phyloP scores from a whole-genome alignment of 805 yeast species.

The Candida oleophila region DNA sequence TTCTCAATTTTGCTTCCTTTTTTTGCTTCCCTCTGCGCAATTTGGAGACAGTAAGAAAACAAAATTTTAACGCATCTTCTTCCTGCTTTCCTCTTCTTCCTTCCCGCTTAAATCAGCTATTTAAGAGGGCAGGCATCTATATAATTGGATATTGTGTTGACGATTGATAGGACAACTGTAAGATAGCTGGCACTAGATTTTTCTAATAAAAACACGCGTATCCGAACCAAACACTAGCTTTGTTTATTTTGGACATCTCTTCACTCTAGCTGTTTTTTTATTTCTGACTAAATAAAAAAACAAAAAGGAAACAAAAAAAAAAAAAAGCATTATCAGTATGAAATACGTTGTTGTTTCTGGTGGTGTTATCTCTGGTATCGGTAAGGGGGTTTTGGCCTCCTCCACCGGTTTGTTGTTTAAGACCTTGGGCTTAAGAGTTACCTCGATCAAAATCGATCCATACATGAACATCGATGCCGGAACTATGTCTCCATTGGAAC shows the following conservation, averaged over 20 bases:
- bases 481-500: constrained; percentile 98
- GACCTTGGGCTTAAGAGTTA: constrained; percentile 90
- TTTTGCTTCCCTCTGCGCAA: constrained; percentile 8
- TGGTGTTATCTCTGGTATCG: constrained; percentile 99
- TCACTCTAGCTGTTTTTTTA: neutral
- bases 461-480: constrained; percentile 99
- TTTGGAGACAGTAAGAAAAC: constrained; percentile 8
- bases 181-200: constrained; percentile 5
- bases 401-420: constrained; percentile 94
- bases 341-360: constrained; percentile 99
- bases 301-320: neutral
- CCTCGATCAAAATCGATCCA: constrained; percentile 98
- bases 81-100: constrained; percentile 22
- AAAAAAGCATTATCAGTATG: constrained; percentile 60
- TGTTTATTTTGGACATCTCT: neutral
- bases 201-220: neutral
- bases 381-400: constrained; percentile 97
- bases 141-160: constrained; percentile 1
- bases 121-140: constrained; percentile 41
- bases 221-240: neutral
- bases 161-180: neutral
- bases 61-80: constrained; percentile 9
- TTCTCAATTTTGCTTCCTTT: constrained; percentile 10
- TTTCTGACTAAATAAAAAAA: too few relatives aligned
- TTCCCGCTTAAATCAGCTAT: constrained; percentile 45